Conservation (phyloP, 2,329 filamentous ascomycete genomes). For the Hansfordia pulvinata region DNA sequence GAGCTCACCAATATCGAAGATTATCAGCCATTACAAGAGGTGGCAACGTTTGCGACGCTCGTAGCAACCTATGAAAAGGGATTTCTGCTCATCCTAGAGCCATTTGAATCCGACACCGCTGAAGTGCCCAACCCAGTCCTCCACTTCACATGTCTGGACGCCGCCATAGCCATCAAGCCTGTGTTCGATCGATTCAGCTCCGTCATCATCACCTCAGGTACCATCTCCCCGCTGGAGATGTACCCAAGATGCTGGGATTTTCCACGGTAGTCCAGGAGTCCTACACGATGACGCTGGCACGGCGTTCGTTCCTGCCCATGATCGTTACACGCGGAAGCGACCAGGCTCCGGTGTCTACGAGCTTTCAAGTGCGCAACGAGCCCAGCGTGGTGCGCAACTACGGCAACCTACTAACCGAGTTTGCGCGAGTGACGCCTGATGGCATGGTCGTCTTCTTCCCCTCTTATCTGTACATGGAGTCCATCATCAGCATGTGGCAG, state of each 20-base stretch:
- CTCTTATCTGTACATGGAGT: conserved; percentile 98
- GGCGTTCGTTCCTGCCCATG: conserved; percentile 94
- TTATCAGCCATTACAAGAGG: conserved; percentile 91
- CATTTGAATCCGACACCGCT: conserved; percentile 88
- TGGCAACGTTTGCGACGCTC: conserved; percentile 91
- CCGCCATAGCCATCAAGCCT: conserved; percentile 93
- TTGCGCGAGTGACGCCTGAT: conserved; percentile 89
- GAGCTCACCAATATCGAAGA: conserved; percentile 97
- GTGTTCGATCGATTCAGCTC: conserved; percentile 97
- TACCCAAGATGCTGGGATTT: conserved; percentile 99
- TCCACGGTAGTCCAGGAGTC: conserved; percentile 88
- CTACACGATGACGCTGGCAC: conserved; percentile 89
- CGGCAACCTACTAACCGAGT: conserved; percentile 83
- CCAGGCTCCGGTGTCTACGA: conserved; percentile 82
- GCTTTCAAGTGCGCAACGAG: conserved; percentile 91
- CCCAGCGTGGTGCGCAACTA: conserved; percentile 96
- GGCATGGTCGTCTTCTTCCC: conserved; percentile 99
- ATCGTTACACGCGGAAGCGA: conserved; percentile 93
- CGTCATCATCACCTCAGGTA: conserved; percentile 96
- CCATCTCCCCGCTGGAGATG: conserved; percentile 94
- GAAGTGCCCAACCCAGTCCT: conserved; percentile 94
- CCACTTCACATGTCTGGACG: conserved; percentile 92
- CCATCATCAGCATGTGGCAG: conserved; percentile 98
- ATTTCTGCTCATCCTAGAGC: conserved; percentile 91
- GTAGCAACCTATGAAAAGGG: conserved; percentile 95